These are phyloP conservation scores for Pezicula rhizophila DNA, from an alignment of 2,329 filamentous ascomycete species.

Conservation along the genomic window DNA sequence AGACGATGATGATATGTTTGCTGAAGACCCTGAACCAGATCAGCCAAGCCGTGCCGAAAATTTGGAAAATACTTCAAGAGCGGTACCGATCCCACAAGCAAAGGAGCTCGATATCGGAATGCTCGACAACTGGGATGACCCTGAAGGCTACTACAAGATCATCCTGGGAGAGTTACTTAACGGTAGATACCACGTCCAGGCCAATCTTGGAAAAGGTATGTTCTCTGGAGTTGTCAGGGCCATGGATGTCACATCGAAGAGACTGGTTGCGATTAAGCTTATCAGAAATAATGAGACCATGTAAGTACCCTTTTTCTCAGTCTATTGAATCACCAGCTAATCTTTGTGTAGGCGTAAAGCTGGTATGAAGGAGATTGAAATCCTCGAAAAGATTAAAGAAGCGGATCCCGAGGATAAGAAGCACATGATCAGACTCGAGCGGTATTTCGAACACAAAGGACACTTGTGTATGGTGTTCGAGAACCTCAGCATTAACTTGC, in stretches of 20 bases:
- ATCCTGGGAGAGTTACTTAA: slow-evolving; percentile 87
- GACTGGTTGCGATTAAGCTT: slow-evolving; percentile 91
- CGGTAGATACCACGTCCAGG: slow-evolving; percentile 81
- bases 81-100: slow-evolving; percentile 36
- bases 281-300: slow-evolving; percentile 95
- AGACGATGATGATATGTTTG: slow-evolving; percentile 61
- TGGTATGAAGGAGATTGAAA: slow-evolving; percentile 89
- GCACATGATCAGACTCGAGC: slow-evolving; percentile 82
- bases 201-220: slow-evolving; percentile 86
- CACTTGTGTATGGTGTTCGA: slow-evolving; percentile 98
- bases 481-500: slow-evolving; percentile 85
- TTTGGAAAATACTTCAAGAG: slow-evolving; percentile 39
- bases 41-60: slow-evolving; percentile 28
- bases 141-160: slow-evolving; percentile 94
- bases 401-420: slow-evolving; percentile 85
- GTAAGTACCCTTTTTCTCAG: slow-evolving; percentile 29
- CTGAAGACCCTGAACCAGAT: slow-evolving; percentile 41
- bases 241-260: slow-evolving; percentile 66
- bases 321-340: slow-evolving; percentile 17
- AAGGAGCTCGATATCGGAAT: slow-evolving; percentile 65
- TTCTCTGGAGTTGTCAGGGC: slow-evolving; percentile 95
- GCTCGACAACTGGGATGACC: slow-evolving; percentile 88
- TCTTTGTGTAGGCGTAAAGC: slow-evolving; percentile 58
- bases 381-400: slow-evolving; percentile 79
- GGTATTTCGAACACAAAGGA: slow-evolving; percentile 87